Base-by-base conservation (phyloP, 805 yeast genomes). In the Nakazawaea ernobii region DNA sequence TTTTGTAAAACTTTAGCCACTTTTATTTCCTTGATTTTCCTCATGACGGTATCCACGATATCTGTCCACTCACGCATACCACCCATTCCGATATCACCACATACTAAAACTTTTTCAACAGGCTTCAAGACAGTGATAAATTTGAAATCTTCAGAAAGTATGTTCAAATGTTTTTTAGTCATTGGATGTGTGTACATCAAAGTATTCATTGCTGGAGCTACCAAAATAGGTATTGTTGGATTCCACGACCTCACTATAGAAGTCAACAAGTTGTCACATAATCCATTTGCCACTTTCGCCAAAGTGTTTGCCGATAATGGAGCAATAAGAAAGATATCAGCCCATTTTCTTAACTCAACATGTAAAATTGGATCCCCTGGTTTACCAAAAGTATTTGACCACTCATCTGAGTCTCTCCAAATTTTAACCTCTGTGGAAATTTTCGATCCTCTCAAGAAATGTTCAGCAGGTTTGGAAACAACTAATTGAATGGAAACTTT, bases 21-120 rank as follows among this genome's bases (percentile, higher is more conserved):
- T 57, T 17, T 77, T 67, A 48, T 81, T 74, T 53, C 83, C 79
- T 53, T 80, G 50, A 90, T 68, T 60, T 83, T 84, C 65, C 82
- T 72, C 17, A 86, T 95, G 42, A 88, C 74, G 56, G 82, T 80
- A 60, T 90, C 95, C 15, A 90, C 96, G 56, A 94, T 84, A 62
- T 91, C 97, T 62, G 88, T 86, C 80, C 95, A 89, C 57, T 94
- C 98, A 84, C 91, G 85, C 98, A 94, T 94, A 46, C 99, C 98
- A 42, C 99, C 98, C 89, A 94, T 86, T n/a, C 98, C 98, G 48
- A 94, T 90, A 57, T 92, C 98, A 52, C 99, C 98, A 68, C 91
- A 89, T 37, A 48, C 95, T 89, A 59, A 86, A 81, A 92, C 96
- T 65, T 92, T 92, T 64, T 92, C 99, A 24, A 90, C 89, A 0